Evolutionary conservation across 768 basidiomycete genomes (phyloP).

Genomic region (Collybiopsis luxurians): DNA sequence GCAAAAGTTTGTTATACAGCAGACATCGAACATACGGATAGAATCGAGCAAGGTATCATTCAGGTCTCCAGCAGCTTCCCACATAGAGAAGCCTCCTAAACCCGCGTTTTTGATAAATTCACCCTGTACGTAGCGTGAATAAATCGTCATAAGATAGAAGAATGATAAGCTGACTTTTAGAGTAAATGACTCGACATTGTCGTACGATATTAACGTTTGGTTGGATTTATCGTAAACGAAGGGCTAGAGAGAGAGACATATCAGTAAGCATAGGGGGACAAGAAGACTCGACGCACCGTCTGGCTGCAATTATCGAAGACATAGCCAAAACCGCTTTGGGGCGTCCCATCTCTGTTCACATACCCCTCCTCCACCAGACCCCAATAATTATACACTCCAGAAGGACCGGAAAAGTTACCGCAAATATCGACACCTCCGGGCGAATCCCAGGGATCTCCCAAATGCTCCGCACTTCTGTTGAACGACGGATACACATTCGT

Average conservation of each 20-base stretch:
- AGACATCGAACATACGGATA: slow-evolving; percentile 35
- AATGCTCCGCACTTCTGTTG: slow-evolving; percentile 36
- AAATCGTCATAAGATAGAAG: not conserved
- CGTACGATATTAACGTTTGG: slow-evolving; percentile 63
- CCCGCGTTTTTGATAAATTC: slow-evolving; percentile 49
- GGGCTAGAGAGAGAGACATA: slow-evolving; percentile 41
- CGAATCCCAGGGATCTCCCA: slow-evolving; percentile 54
- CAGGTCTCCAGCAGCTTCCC: slow-evolving; percentile 69
- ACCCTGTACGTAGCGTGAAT: slow-evolving; percentile 29
- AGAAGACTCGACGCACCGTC: slow-evolving; percentile 47
- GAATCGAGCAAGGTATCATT: slow-evolving; percentile 61
- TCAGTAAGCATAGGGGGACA: slow-evolving; percentile 8
- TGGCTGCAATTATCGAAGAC: slow-evolving; percentile 66
- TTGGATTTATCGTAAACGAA: slow-evolving; percentile 58
- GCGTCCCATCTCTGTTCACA: slow-evolving; percentile 43
- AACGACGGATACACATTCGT: slow-evolving; percentile 45
- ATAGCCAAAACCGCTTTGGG: slow-evolving; percentile 42
- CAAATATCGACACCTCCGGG: slow-evolving; percentile 48
- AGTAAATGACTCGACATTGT: slow-evolving; percentile 57
- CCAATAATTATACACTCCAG: slow-evolving; percentile 63
- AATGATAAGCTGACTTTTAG: slow-evolving; percentile 11
- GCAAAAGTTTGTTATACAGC: no score
- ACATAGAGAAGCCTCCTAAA: slow-evolving; percentile 67
- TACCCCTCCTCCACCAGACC: slow-evolving; percentile 57
- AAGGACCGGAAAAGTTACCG: slow-evolving; percentile 46